Percentiles rank a stretch among this genome's conserved stretches.
Conservation (phyloP, 768 basidiomycete genomes). For the Podaxis rugospora region DNA sequence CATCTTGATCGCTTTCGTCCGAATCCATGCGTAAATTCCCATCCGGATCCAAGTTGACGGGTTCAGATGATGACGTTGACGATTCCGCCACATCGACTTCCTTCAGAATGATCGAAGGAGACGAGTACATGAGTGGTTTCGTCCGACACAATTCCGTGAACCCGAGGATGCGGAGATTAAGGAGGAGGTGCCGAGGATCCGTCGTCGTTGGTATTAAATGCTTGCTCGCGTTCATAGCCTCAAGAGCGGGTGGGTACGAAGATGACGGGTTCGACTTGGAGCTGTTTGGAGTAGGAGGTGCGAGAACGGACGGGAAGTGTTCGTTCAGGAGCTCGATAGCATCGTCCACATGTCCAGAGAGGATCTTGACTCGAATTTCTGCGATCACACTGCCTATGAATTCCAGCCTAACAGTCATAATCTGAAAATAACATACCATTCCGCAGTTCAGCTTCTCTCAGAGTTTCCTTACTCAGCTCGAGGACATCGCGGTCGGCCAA, state of each 20-base stretch:
- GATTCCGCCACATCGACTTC: constrained; percentile 8
- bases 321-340: constrained; percentile 62
- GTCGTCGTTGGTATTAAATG: constrained; percentile 61
- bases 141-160: constrained; percentile 87
- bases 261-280: not conserved
- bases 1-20: not conserved
- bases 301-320: constrained; percentile 73
- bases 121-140: constrained; percentile 42
- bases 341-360: constrained; percentile 71
- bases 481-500: constrained; percentile 20
- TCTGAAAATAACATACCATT: not conserved
- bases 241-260: constrained; percentile 16
- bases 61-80: not conserved
- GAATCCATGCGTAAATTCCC: not conserved
- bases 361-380: constrained; percentile 71
- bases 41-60: not conserved
- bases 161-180: constrained; percentile 83
- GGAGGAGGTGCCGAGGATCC: constrained; percentile 66
- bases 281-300: not conserved
- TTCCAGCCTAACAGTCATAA: not conserved
- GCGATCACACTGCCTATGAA: not conserved
- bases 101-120: constrained; percentile 1
- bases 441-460: constrained; percentile 6
- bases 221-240: constrained; percentile 28
- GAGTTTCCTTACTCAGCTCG: constrained; percentile 25